Conservation (phyloP, 1,139 yeast species). For the Yarrowia galli region DNA sequence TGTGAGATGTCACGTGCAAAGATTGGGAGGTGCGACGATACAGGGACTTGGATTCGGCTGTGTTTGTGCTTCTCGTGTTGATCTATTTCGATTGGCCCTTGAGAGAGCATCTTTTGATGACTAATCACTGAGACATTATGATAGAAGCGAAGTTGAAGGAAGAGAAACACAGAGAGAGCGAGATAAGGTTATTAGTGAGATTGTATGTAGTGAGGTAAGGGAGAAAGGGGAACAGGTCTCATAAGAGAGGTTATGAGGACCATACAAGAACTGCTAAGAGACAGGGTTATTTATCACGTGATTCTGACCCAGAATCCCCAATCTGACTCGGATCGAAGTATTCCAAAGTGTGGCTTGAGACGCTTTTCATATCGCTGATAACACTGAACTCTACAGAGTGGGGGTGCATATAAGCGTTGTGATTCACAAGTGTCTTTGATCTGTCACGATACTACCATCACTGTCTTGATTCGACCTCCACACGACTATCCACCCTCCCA, state of each 20-base stretch:
- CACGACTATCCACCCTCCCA: background rate
- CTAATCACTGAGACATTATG: background rate
- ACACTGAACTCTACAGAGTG: background rate
- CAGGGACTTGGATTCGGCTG: background rate
- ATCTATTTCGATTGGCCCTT: background rate
- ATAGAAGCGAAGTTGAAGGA: background rate
- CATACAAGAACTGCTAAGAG: no score
- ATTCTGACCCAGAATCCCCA: no score
- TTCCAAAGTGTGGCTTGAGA: background rate
- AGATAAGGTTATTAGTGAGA: background rate
- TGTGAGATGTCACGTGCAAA: conserved; percentile 32
- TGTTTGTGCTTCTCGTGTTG: background rate
- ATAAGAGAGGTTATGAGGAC: background rate
- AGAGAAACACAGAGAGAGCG: background rate
- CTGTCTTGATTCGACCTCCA: background rate
- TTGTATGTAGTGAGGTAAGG: background rate
- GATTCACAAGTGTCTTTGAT: background rate
- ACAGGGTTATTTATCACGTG: no score
- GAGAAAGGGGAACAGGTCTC: background rate
- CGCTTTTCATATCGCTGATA: background rate
- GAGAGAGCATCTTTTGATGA: background rate
- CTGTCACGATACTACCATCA: no score
- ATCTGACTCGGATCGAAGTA: no score
- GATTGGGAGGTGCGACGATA: background rate
- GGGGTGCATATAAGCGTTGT: background rate